These are phyloP conservation scores for Candida morakotiae DNA, from an alignment of 805 yeast species.

Conservation along the genomic window DNA sequence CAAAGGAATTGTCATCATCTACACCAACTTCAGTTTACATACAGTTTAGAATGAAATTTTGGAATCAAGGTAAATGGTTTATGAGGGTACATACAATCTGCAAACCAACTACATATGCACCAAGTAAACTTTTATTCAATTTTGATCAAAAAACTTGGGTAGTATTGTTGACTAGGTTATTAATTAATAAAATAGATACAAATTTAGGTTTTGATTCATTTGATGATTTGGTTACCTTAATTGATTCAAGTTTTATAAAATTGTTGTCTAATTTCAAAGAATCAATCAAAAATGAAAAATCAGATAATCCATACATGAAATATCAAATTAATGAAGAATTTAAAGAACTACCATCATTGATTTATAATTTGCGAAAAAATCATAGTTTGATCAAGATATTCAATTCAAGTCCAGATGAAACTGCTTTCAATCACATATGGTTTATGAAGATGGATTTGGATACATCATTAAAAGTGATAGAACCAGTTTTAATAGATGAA, in stretches of 20 bases:
- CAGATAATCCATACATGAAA: constrained; percentile 19
- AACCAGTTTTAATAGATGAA: constrained; percentile 19
- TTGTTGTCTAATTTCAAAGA: constrained; percentile 28
- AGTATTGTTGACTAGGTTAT: constrained; percentile 25
- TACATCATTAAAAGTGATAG: constrained; percentile 20
- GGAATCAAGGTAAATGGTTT: constrained; percentile 22
- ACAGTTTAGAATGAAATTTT: constrained; percentile 31
- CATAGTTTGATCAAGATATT: constrained; percentile 33
- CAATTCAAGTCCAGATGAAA: constrained; percentile 44
- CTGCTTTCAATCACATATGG: constrained; percentile 36
- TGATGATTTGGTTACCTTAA: constrained; percentile 19
- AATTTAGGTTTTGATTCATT: constrained; percentile 29
- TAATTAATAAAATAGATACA: constrained; percentile 32
- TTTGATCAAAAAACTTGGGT: constrained; percentile 32
- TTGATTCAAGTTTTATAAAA: constrained; percentile 24
- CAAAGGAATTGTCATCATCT: constrained; percentile 12
- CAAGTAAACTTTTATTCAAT: constrained; percentile 18
- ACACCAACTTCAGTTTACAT: constrained; percentile 21
- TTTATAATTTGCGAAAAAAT: constrained; percentile 32
- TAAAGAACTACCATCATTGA: constrained; percentile 22
- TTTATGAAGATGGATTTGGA: constrained; percentile 18
- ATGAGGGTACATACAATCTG: constrained; percentile 27
- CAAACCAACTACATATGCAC: constrained; percentile 24
- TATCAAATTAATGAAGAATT: constrained; percentile 25
- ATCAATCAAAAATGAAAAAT: constrained; percentile 5